Base-by-base conservation (phyloP, 148 eudicot species). In the Oxyria digyna region DNA sequence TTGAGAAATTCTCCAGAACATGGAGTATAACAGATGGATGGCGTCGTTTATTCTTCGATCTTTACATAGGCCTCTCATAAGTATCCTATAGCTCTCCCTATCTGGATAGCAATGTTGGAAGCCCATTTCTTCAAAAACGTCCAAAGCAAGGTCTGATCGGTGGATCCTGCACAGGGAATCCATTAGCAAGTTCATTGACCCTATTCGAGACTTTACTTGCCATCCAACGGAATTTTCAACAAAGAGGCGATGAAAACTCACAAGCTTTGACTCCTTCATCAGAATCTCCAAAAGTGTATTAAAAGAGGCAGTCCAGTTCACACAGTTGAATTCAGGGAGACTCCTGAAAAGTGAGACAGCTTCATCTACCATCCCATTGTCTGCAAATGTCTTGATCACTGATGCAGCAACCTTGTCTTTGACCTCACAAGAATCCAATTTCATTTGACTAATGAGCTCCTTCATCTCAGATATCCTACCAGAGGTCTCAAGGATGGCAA, bases 1-100 rank as follows among this genome's bases (percentile, higher is more conserved):
- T 49, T 80, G 86, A 66, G 97, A 90, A 71, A 86, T 82, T 76
- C 87, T 81, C 98, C 97, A 90, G 43, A 90, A 80, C 97, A 90
- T 90, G 54, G 90, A 83, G 76, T 90, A 86, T 74, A 90, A 70
- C 78, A 94, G 78, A 80, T 94, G 89, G 49, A 81, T 88, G 23
- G 97, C 97, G 55, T 90, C 97, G 62, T 84, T 73, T 67, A 94
- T 72, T 75, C 84, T 82, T 35, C 88, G 80, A 71, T 86, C 93
- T 46, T 73, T 75, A 84, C 96, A 90, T 41, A 94, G 77, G 52
- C 97, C 97, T 69, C 67, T 86, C 98, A 90, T 94, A 35, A 90
- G 74, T 70, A 86, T 78, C 73, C 71, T 79, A 71, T 94, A 94
- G 52, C 87, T 83, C 55, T 87, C 91, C 42, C 85, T 80, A 33